Conservation (phyloP, 768 basidiomycete species). For the Lanmaoa pseudosensibilis region DNA sequence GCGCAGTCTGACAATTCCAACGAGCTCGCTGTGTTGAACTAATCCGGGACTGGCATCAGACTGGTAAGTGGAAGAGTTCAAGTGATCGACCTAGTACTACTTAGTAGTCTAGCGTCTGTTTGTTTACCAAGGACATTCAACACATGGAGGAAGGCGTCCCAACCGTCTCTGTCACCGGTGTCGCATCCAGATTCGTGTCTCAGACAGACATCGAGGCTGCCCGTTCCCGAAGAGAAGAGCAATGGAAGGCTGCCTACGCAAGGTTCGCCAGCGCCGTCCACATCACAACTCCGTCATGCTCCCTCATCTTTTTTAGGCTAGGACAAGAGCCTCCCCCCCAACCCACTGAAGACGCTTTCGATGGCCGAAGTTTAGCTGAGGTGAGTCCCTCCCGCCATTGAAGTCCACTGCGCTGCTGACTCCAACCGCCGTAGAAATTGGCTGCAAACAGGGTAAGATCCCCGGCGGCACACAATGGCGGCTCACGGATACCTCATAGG, state of each 20-base stretch:
- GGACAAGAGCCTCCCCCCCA: conserved; percentile 83
- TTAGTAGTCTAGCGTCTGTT: conserved; percentile 7
- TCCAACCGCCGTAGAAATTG: conserved; percentile 59
- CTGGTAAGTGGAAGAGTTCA: too few species aligned
- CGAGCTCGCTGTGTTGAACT: background rate
- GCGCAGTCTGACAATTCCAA: background rate
- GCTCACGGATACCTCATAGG: conserved; percentile 40
- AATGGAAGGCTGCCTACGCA: conserved; percentile 90
- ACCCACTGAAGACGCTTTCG: conserved; percentile 73
- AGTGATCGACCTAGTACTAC: too few species aligned
- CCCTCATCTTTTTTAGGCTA: conserved; percentile 44
- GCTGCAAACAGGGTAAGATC: conserved; percentile 77
- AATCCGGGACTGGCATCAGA: background rate
- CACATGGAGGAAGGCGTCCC: conserved; percentile 69
- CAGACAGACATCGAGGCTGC: conserved; percentile 76
- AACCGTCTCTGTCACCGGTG: conserved; percentile 66
- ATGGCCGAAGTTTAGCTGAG: conserved; percentile 87
- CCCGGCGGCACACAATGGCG: conserved; percentile 1
- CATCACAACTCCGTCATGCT: background rate
- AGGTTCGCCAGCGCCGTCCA: conserved; percentile 41
- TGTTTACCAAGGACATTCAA: conserved; percentile 12
- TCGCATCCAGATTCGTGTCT: conserved; percentile 84
- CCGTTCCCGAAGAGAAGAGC: conserved; percentile 70
- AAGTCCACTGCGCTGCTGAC: conserved; percentile 11
- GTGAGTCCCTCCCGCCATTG: conserved; percentile 45